Percentiles rank a stretch among this genome's conserved stretches.
These are phyloP conservation scores for Polytolypa hystricis DNA, from an alignment of 2,329 filamentous ascomycete genomes.

Conservation along the genomic window DNA sequence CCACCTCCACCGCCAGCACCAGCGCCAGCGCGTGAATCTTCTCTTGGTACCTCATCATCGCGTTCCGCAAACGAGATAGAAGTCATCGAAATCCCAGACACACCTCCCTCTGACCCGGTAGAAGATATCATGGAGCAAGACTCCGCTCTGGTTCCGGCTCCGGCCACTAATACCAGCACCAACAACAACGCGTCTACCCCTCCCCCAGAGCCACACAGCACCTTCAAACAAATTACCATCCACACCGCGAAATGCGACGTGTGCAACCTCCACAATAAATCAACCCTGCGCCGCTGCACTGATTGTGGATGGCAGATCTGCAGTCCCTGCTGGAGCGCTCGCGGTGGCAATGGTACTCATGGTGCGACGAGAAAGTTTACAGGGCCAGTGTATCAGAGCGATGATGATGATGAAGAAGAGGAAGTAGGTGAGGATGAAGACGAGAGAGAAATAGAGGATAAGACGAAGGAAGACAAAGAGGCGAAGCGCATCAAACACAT, in stretches of 20 bases:
- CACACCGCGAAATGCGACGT: constrained; percentile 30
- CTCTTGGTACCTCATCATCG: too few species aligned
- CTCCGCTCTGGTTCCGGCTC: not conserved
- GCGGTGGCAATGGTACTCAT: constrained; percentile 15
- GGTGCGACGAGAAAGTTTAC: constrained; percentile 9
- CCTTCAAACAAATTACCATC: constrained; percentile 20
- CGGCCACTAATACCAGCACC: too few species aligned
- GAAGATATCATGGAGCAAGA: too few species aligned
- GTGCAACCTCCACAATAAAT: constrained; percentile 24
- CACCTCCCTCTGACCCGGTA: too few species aligned
- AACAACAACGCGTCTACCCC: not conserved
- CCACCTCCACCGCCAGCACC: too few species aligned
- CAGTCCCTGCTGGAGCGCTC: constrained; percentile 18
- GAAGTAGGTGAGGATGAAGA: not conserved
- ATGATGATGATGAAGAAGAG: constrained; percentile 1
- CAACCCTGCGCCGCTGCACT: constrained; percentile 23
- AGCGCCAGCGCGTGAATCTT: too few species aligned
- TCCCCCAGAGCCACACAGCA: constrained; percentile 9
- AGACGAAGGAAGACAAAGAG: not conserved
- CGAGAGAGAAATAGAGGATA: not conserved
- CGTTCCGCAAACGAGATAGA: too few species aligned
- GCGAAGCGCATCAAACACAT: not conserved
- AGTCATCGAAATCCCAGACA: too few species aligned
- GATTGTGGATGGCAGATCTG: constrained; percentile 28
- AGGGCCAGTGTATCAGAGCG: constrained; percentile 8